Base-by-base conservation (phyloP, 2,329 filamentous ascomycete species). In the Fusarium brevicatenulatum region DNA sequence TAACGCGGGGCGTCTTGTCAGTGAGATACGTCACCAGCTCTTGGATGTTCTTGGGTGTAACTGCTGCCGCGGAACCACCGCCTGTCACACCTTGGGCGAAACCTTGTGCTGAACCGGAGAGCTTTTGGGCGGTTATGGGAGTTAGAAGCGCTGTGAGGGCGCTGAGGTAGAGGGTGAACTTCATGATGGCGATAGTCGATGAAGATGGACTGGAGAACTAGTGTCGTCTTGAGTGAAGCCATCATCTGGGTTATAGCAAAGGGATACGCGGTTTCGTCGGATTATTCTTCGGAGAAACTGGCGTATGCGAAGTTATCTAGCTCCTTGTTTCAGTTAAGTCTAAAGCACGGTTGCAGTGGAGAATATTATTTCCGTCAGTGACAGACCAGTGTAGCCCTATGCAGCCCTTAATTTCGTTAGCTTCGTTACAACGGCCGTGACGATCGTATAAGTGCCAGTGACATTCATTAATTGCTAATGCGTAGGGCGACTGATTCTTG, bases 1-100 rank as follows among this genome's bases (percentile, higher is more conserved):
- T 82, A 37, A 82, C 80, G 6, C 80, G 80, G 13, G 82, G 68
- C 11, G 77, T 53, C 12, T 70, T 54, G 46, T 75, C 73, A 2
- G 70, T 75, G 4, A 78, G 68, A 6, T 70, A 74, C 4, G 57
- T 66, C 0, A 56, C 68, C 13, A 75, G 37, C 39, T 73, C 70
- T 9, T 66, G 42, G 18, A 72, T 75, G 21, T 63, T 63, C 42
- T 57, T 63, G 4, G 71, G 72, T 5, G 67, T 70, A 1, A 70
- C 72, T 8, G 71, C 63, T 4, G 59, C 23, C 19, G 71, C 63
- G 4, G 67, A 66, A 0, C 71, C 72, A 9, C 72, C 68, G 3
- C 72, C 72, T 0, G 71, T 74, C 2, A 71, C 63, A 9, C 72
- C 72, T 5, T 65, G 34, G 0, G 72, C 72, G 10, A 75, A 74